phyloP scores from a whole-genome alignment of 148 eudicot genomes.

The Selenicereus undatus region DNA sequence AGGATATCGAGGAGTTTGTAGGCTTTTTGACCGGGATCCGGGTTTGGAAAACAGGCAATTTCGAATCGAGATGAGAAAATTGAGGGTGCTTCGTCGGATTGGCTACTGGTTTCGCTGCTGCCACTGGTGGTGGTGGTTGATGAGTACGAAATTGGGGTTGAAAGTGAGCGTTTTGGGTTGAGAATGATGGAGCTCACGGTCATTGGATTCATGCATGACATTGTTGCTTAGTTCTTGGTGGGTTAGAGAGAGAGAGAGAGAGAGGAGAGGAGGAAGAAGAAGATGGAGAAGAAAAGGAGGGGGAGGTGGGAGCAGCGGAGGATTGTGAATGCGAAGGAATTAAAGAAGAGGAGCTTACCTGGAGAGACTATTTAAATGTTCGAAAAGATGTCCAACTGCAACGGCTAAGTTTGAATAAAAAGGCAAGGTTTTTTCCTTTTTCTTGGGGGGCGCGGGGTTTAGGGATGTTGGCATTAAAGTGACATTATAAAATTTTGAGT shows the following conservation, averaged over 20 bases:
- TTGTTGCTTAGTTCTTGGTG: not conserved
- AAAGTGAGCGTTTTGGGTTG: conserved; percentile 24
- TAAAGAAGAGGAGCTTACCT: not conserved
- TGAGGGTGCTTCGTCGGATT: conserved; percentile 2
- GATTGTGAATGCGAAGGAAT: conserved; percentile 14
- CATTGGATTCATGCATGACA: not conserved
- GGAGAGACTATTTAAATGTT: conserved; percentile 9
- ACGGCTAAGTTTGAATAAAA: conserved; percentile 30
- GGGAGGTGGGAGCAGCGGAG: conserved; percentile 4
- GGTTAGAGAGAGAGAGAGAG: not conserved
- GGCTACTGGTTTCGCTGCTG: conserved; percentile 15
- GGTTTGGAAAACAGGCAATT: not conserved
- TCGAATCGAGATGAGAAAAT: conserved; percentile 13
- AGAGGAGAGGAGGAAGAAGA: not conserved
- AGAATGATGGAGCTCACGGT: conserved; percentile 23
- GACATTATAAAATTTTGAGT: too few relatives aligned
- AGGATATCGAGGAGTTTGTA: conserved; percentile 53
- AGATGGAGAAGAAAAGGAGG: not conserved
- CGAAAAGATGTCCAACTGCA: conserved; percentile 3
- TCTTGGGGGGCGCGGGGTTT: not conserved
- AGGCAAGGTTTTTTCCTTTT: not conserved
- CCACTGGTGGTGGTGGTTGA: conserved; percentile 9
- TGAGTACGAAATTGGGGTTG: conserved; percentile 18
- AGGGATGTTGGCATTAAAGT: not conserved
- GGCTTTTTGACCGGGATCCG: conserved; percentile 27